A percentile compares a stretch with the other conserved stretches of the same genome.
Conservation (phyloP, 2,329 filamentous ascomycete species). For the Paecilomyces formosus region DNA sequence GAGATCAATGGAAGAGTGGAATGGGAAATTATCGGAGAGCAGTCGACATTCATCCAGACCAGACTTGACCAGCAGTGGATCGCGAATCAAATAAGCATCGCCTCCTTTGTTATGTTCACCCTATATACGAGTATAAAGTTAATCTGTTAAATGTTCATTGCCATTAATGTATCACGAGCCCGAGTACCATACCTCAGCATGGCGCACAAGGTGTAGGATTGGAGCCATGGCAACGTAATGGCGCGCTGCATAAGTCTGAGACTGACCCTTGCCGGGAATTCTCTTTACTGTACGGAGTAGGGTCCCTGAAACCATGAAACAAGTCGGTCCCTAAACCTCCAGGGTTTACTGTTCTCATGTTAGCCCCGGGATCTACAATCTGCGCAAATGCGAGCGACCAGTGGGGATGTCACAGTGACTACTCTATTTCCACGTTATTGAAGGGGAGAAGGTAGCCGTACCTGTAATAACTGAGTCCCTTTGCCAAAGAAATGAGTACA, state of each 20-base stretch:
- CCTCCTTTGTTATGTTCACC: constrained; percentile 9
- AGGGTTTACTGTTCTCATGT: background rate
- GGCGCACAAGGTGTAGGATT: background rate
- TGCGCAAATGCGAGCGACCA: background rate
- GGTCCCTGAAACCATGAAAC: background rate
- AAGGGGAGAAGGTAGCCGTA: background rate
- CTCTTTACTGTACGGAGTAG: background rate
- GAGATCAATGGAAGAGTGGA: constrained; percentile 5
- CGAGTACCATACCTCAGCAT: background rate
- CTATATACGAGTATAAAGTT: background rate
- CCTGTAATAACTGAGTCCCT: background rate
- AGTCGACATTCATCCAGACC: constrained; percentile 5
- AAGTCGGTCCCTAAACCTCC: background rate
- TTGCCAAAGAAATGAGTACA: background rate
- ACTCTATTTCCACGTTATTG: background rate
- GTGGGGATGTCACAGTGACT: background rate
- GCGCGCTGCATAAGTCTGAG: background rate
- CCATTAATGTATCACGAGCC: background rate
- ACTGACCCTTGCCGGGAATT: background rate
- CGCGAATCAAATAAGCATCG: constrained; percentile 7
- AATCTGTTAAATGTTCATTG: background rate
- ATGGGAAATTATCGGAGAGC: constrained; percentile 4
- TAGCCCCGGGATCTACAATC: background rate
- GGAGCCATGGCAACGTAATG: background rate
- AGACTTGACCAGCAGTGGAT: constrained; percentile 3